Conservation (phyloP, 2,329 filamentous ascomycete genomes). For the Aureobasidium vineae region DNA sequence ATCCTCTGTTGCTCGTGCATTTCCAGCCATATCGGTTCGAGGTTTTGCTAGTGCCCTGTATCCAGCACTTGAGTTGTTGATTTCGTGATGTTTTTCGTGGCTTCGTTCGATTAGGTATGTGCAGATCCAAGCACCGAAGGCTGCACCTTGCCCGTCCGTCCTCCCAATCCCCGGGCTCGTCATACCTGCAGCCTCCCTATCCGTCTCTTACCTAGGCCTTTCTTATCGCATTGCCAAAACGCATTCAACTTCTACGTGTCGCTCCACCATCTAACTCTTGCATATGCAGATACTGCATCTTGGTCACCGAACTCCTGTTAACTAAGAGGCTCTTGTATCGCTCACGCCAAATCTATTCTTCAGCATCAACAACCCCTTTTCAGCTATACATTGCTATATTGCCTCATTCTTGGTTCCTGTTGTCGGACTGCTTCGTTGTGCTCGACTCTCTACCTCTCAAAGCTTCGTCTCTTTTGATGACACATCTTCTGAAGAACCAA, state of each 20-base stretch:
- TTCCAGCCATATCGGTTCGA: not conserved
- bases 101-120: constrained; percentile 17
- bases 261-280: not conserved
- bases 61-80: not conserved
- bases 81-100: constrained; percentile 11
- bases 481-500: not conserved
- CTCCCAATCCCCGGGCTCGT: not conserved
- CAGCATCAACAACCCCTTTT: not conserved
- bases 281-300: not conserved
- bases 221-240: not conserved
- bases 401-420: not conserved
- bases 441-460: not conserved
- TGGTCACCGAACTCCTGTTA: not conserved
- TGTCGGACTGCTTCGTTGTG: not conserved
- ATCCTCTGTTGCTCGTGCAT: constrained; percentile 15
- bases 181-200: constrained; percentile 13
- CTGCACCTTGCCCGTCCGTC: not conserved
- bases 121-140: constrained; percentile 2
- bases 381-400: not conserved
- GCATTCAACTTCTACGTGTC: not conserved
- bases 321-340: not conserved
- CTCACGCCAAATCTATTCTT: not conserved
- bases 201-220: not conserved
- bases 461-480: not conserved
- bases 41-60: not conserved